Conservation (phyloP, 208 protist genomes). For the Trypanosoma theileri region DNA sequence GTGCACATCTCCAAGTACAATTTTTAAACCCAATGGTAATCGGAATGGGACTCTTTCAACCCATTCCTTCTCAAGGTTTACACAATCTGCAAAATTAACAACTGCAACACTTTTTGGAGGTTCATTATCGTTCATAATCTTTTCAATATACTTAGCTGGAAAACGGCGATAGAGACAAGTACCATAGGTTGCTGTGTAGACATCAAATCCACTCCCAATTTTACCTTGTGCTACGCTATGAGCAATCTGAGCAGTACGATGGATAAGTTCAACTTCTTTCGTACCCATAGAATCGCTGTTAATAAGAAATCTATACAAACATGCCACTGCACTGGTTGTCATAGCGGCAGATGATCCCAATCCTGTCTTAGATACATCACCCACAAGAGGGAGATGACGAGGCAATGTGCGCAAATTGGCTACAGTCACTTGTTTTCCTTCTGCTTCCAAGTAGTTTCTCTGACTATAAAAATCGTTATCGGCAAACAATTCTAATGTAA, state of each 20-base stretch:
- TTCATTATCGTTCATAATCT: conserved; percentile 43
- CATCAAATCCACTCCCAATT: conserved; percentile 97
- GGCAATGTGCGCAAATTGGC: conserved; percentile 65
- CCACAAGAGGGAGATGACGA: conserved; percentile 63
- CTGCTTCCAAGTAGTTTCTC: conserved; percentile 71
- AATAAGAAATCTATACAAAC: conserved; percentile 65
- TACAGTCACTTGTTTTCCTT: conserved; percentile 48
- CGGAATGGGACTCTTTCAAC: conserved; percentile 66
- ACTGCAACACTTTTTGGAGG: conserved; percentile 42
- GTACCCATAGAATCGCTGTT: background rate
- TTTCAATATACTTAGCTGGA: conserved; percentile 53
- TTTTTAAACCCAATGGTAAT: conserved; percentile 77
- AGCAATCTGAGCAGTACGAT: conserved; percentile 91
- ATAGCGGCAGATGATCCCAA: conserved; percentile 94
- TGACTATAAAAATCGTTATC: conserved; percentile 95
- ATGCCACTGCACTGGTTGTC: conserved; percentile 90
- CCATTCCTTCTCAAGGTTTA: conserved; percentile 60
- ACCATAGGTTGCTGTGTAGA: conserved; percentile 94
- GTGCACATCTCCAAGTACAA: conserved; percentile 90
- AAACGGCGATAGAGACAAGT: conserved; percentile 92
- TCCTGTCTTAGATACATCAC: conserved; percentile 93
- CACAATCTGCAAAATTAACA: conserved; percentile 39
- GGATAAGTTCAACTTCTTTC: conserved; percentile 61
- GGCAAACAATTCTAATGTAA: conserved; percentile 70
- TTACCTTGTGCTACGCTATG: conserved; percentile 96